phyloP scores from a whole-genome alignment of 768 basidiomycete species.

The Dictyophora rubrovolvata region DNA sequence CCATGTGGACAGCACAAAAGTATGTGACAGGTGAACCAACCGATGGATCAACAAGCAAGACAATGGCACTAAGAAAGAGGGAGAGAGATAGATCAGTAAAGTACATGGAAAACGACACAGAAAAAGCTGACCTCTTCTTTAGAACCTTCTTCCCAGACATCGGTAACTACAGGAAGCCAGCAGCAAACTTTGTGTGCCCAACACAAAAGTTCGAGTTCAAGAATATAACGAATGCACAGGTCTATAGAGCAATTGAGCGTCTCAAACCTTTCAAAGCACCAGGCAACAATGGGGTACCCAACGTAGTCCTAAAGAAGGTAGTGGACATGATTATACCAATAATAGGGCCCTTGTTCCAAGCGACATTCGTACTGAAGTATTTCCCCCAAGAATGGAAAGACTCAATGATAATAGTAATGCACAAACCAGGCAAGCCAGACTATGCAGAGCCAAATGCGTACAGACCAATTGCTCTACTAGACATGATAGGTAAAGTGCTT shows the following conservation, averaged over 20 bases:
- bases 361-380: not conserved
- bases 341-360: not conserved
- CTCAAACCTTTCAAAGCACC: constrained; percentile 17
- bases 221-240: constrained; percentile 12
- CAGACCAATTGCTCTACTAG: constrained; percentile 21
- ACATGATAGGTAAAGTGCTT: constrained; percentile 22
- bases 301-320: not conserved
- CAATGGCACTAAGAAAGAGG: constrained; percentile 12
- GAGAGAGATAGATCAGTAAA: not conserved
- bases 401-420: not conserved
- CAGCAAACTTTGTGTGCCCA: constrained; percentile 7
- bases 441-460: constrained; percentile 31
- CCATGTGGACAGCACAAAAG: not conserved
- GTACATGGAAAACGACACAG: constrained; percentile 11
- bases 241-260: not conserved
- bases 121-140: constrained; percentile 15
- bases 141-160: constrained; percentile 17
- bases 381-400: not conserved
- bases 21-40: not conserved
- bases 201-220: not conserved
- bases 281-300: constrained; percentile 7
- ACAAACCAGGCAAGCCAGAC: constrained; percentile 2
- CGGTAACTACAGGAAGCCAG: not conserved
- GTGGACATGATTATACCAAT: not conserved
- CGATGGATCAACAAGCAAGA: constrained; percentile 12